Percentiles rank a stretch among this genome's conserved stretches.
phyloP scores from a whole-genome alignment of 2,329 filamentous ascomycete genomes.

The Sporothrix brasiliensis region DNA sequence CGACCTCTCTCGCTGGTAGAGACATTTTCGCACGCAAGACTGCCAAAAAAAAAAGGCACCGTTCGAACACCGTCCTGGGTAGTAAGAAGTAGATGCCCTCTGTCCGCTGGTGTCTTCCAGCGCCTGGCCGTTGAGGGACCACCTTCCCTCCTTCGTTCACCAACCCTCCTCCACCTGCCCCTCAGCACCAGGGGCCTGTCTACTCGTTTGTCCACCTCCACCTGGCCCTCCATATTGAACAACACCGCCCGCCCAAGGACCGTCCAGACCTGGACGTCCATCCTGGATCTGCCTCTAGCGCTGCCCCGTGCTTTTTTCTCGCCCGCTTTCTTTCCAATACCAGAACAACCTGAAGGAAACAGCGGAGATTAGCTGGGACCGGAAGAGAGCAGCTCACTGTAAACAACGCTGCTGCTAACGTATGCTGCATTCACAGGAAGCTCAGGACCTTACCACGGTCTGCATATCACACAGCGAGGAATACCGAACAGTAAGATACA shows the following conservation, averaged over 20 bases:
- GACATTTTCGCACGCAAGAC: constrained; percentile 24
- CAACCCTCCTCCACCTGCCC: background rate
- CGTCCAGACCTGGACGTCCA: constrained; percentile 29
- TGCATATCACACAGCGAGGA: background rate
- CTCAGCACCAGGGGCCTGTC: background rate
- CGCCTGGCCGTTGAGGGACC: constrained; percentile 2
- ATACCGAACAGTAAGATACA: background rate
- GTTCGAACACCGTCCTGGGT: background rate
- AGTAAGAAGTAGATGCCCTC: background rate
- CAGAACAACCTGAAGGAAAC: constrained; percentile 3
- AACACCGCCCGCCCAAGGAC: constrained; percentile 9
- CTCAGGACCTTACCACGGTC: background rate
- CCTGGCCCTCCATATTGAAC: constrained; percentile 20
- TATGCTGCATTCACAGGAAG: constrained; percentile 10
- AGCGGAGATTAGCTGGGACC: constrained; percentile 15
- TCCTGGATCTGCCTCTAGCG: constrained; percentile 32
- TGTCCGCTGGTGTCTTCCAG: constrained; percentile 1
- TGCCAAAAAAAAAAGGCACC: constrained; percentile 22
- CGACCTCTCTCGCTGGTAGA: constrained; percentile 9
- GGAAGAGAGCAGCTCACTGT: constrained; percentile 2
- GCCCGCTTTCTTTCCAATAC: background rate
- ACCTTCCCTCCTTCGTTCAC: background rate
- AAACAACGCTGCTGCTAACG: constrained; percentile 4
- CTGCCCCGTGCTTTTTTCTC: constrained; percentile 29
- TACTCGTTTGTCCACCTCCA: constrained; percentile 17